A percentile compares a stretch with the other conserved stretches of the same genome.
Conservation (phyloP, 116 monocot species). For the Papilionanthe hybrid region DNA sequence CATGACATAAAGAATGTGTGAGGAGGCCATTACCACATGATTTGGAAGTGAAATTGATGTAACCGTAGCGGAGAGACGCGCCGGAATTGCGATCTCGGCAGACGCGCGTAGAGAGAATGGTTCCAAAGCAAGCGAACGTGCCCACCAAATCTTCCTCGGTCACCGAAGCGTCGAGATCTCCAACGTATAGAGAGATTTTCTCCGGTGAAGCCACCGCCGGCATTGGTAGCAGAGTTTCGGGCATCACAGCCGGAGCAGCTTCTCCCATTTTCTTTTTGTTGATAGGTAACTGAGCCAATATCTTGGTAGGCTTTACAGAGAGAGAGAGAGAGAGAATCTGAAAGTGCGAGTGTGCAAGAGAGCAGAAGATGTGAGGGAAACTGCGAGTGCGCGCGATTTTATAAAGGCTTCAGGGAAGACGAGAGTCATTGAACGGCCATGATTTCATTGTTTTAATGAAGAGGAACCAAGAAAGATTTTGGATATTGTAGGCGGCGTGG, state of each 20-base stretch:
- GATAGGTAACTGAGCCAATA: background rate
- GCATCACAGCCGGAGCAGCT: background rate
- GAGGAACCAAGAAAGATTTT: too few relatives aligned
- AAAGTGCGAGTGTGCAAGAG: background rate
- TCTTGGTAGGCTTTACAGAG: background rate
- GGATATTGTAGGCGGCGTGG: too few relatives aligned
- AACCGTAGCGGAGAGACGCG: slow-evolving; percentile 41
- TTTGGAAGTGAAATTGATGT: slow-evolving; percentile 31
- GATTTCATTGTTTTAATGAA: background rate
- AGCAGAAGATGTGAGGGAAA: background rate
- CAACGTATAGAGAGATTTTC: slow-evolving; percentile 34
- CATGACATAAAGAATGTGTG: background rate
- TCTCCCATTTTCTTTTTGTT: background rate
- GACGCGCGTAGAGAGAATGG: slow-evolving; percentile 28
- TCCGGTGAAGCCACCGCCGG: background rate
- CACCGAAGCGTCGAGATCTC: slow-evolving; percentile 40
- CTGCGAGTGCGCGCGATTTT: background rate
- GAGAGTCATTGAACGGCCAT: background rate
- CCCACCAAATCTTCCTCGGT: slow-evolving; percentile 19
- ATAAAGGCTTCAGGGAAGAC: background rate
- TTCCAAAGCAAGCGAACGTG: slow-evolving; percentile 19
- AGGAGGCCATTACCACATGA: background rate
- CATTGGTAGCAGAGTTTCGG: background rate
- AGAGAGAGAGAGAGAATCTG: background rate
- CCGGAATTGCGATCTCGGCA: slow-evolving; percentile 28